Evolutionary conservation across 768 basidiomycete species (phyloP), one percentile per base, ranked within the genome.

Genomic region (Lentinula guzmanii): DNA sequence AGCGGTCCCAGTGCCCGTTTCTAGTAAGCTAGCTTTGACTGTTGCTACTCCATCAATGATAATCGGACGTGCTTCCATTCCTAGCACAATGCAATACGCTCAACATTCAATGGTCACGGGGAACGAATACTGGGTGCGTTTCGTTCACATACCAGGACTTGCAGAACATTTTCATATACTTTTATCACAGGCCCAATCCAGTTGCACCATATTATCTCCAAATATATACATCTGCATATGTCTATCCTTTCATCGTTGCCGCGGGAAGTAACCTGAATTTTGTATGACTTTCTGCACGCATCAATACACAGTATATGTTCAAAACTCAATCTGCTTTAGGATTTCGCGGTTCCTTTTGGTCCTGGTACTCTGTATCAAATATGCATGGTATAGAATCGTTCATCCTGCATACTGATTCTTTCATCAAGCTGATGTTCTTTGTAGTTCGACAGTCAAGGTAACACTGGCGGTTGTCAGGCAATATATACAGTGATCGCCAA

Each of bases 401-500:
- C 51, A 34, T 52, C 2, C 0, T 48, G 8, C 9, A 9, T 24
- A 6, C 15, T 46, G 15, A 46, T 52, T 15, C 2, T 33, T 34
- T 34, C 15, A 34, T 52, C 15, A n/a, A 16, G 16, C 21, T 43
- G 45, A 33, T 67, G 84, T 81, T 87, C 16, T 39, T 16, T 39
- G 21, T 52, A 86, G 84, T 83, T 84, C 61, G 86, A 85, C 64
- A 76, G 69, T 46, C 78, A 78, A 37, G 85, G 84, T 4, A 80
- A 79, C 62, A 77, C 83, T 1, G 86, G 86, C 18, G 86, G 86
- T 9, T 87, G 86, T 65, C 82, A 86, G 70, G 79, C 69, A 2
- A 76, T 78, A 0, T 85, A 84, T 65, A 83, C 84, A 0, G 77
- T 87, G 52, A 84, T 85, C 53, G 75, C 80, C 33, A 69, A 77